Conservation (phyloP, 345 rosid species). For the Syzygium aqueum region DNA sequence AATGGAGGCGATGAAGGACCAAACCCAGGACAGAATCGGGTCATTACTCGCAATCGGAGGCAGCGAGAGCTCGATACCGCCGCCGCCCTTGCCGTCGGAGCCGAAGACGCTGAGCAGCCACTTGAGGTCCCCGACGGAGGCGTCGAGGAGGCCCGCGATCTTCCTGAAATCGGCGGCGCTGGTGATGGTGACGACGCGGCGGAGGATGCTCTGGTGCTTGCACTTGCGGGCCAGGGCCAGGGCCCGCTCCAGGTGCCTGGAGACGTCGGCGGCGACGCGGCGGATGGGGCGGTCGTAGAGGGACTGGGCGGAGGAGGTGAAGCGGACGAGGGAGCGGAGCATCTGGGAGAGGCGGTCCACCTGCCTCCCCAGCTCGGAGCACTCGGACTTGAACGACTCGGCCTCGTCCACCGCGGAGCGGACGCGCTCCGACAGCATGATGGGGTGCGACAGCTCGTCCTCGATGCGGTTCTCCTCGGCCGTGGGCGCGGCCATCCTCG, state of each 20-base stretch:
- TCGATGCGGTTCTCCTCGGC: constrained; percentile 51
- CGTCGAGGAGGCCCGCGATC: not conserved
- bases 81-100: not conserved
- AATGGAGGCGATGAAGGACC: constrained; percentile 16
- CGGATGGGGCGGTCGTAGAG: constrained; percentile 13
- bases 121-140: constrained; percentile 9
- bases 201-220: constrained; percentile 4
- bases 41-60: constrained; percentile 25
- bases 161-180: constrained; percentile 11
- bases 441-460: constrained; percentile 39
- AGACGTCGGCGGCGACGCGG: constrained; percentile 13
- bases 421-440: constrained; percentile 49
- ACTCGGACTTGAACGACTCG: constrained; percentile 42
- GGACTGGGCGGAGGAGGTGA: constrained; percentile 12
- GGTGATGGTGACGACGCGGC: constrained; percentile 12
- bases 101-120: constrained; percentile 11
- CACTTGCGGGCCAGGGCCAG: constrained; percentile 8
- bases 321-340: constrained; percentile 53
- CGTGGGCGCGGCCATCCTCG: not conserved
- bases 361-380: constrained; percentile 43
- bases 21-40: constrained; percentile 18
- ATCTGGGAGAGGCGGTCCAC: constrained; percentile 58
- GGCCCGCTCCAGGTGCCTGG: constrained; percentile 7
- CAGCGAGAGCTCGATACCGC: constrained; percentile 4
- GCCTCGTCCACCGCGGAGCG: constrained; percentile 49